A percentile compares a stretch with the other conserved stretches of the same genome.
These are phyloP conservation scores for Globisporangium spiculum DNA, from an alignment of 352 stramenopile species.

Conservation along the genomic window DNA sequence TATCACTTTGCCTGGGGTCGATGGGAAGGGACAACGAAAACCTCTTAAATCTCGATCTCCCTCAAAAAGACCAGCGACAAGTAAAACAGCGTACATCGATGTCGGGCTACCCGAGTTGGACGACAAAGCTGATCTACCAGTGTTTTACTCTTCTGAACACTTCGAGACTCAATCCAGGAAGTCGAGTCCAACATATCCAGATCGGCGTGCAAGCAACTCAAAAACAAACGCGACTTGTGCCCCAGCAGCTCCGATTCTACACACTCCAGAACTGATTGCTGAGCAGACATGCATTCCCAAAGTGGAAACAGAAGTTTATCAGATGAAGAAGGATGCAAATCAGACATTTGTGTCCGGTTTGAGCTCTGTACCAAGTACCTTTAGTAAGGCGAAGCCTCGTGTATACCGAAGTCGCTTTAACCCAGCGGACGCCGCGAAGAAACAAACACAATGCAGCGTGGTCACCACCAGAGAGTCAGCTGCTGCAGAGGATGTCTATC, in stretches of 20 bases:
- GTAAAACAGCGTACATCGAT: background rate
- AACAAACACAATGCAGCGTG: conserved; percentile 39
- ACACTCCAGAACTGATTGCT: conserved; percentile 7
- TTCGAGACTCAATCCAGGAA: background rate
- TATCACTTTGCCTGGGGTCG: conserved; percentile 33
- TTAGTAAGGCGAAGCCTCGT: conserved; percentile 47
- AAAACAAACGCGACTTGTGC: background rate
- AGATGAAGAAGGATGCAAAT: background rate
- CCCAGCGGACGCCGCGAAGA: conserved; percentile 24
- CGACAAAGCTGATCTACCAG: background rate
- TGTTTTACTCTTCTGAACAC: background rate
- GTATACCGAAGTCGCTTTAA: conserved; percentile 43
- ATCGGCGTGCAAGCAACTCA: background rate
- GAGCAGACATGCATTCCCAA: conserved; percentile 12
- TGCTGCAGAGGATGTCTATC: conserved; percentile 11
- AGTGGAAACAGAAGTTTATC: background rate
- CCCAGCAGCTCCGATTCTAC: background rate
- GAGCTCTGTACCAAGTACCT: conserved; percentile 61
- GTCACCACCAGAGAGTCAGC: conserved; percentile 28
- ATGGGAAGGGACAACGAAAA: conserved; percentile 12
- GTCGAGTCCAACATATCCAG: background rate
- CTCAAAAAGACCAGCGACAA: background rate
- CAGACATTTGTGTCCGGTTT: conserved; percentile 27
- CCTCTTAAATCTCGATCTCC: conserved; percentile 1
- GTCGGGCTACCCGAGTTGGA: background rate